These are phyloP conservation scores for Sordariomycetes sp. DNA, from an alignment of 2,329 filamentous ascomycete genomes.

Conservation along the genomic window DNA sequence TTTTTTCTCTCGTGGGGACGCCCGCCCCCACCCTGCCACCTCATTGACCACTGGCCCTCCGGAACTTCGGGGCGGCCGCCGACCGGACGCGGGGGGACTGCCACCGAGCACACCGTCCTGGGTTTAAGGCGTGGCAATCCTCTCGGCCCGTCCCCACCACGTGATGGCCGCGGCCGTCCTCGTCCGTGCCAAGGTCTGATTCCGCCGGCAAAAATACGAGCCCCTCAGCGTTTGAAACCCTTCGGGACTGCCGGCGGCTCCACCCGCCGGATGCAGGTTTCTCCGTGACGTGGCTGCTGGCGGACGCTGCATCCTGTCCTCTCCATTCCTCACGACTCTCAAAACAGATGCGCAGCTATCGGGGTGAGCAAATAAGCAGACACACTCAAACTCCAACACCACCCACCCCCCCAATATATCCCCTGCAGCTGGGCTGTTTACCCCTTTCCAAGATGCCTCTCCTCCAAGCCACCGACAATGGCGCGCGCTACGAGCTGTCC, in stretches of 20 bases:
- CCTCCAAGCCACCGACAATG: slow-evolving; percentile 32
- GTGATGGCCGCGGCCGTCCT: neutral
- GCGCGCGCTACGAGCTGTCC: slow-evolving; percentile 42
- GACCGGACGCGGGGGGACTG: neutral
- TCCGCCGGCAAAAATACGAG: neutral
- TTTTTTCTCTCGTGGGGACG: too few species aligned
- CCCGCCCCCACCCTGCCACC: too few species aligned
- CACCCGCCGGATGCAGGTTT: neutral
- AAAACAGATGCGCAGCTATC: neutral
- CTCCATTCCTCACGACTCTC: neutral
- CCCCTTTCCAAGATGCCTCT: slow-evolving; percentile 9
- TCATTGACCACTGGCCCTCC: too few species aligned
- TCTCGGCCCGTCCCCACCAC: neutral
- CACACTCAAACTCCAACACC: neutral
- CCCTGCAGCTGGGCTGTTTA: neutral
- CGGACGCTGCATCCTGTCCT: neutral
- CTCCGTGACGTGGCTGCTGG: neutral
- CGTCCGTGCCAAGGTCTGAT: neutral
- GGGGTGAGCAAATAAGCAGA: neutral
- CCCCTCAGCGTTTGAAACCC: neutral
- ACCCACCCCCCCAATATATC: neutral
- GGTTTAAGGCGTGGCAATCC: neutral
- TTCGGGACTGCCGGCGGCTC: neutral
- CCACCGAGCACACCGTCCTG: neutral
- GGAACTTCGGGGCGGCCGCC: neutral